Evolutionary conservation across 2,329 filamentous ascomycete genomes (phyloP), one percentile per base, ranked within the genome.

Genomic region (Colletotrichum sp.): DNA sequence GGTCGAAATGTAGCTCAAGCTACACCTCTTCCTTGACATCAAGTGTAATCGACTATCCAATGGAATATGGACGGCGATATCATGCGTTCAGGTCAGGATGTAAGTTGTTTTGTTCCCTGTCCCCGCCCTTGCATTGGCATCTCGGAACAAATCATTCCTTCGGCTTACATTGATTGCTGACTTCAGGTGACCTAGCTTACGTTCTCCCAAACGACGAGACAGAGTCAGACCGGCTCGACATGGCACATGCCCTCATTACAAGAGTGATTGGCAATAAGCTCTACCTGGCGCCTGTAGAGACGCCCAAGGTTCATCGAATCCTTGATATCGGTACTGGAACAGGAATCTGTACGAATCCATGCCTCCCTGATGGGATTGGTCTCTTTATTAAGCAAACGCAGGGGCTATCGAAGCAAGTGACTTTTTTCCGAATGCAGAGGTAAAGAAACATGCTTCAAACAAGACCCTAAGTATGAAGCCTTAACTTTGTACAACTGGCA

Each of bases 251-350:
- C 34, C 78, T 85, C 22, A 82, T 82, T 68, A 80, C 79, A 4
- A 74, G 80, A 9, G 68, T 80, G 8, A 79, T 84, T 1, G 78
- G 78, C 2, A 82, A 83, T 2, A 83, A 84, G 24, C 80, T 86
- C 4, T 83, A 79, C 69, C 77, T 81, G 16, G 80, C 83, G 2
- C 82, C 83, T 13, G 75, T 84, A 26, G 68, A 76, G 8, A 70
- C 84, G 18, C 78, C 80, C 6, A 81, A 80, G 36, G 78, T 81
- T 8, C 82, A 82, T 3, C 80, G 80, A 8, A 82, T 88, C 12
- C 81, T 88, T 2, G 87, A 88, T 67, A 81, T 88, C 13, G 86
- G 86, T 28, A 87, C 85, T 0, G 86, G 86, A 10, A 86, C 84
- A 5, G 86, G 86, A 7, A 85, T 86, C 48, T 87, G 86, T 80